Percentiles rank a stretch among this genome's conserved stretches.
These are phyloP conservation scores for Stereum hirsutum DNA, from an alignment of 1,284 basidiomycete genomes.

Conservation along the genomic window DNA sequence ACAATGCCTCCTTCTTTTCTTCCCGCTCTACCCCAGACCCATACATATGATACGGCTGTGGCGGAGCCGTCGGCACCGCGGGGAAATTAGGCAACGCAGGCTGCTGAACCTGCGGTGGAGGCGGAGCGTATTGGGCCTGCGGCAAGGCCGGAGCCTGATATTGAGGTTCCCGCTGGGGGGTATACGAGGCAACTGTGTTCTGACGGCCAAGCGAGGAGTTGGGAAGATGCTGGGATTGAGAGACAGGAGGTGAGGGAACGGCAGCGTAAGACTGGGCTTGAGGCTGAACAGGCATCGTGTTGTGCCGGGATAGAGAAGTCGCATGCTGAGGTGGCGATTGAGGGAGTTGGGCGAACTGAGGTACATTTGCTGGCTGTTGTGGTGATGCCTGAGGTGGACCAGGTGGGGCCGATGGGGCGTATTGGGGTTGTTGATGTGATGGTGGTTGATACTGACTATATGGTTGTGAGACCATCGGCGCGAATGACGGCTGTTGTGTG, in stretches of 20 bases:
- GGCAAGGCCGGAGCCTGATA: no score
- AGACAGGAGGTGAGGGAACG: no score
- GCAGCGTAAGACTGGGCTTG: conserved; percentile 10
- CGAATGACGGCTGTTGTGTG: not conserved
- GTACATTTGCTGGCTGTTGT: not conserved
- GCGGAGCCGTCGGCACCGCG: conserved; percentile 53
- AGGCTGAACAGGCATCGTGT: no score
- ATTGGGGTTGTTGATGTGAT: not conserved
- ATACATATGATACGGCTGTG: conserved; percentile 47
- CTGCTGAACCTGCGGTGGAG: conserved; percentile 8
- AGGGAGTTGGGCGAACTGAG: conserved; percentile 1
- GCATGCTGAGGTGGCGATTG: conserved; percentile 15
- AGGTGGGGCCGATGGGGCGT: not conserved
- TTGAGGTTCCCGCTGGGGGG: not conserved
- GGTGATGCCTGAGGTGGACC: not conserved
- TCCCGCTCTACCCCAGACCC: conserved; percentile 40
- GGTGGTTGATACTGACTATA: not conserved
- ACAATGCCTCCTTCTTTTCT: conserved; percentile 73
- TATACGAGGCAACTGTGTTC: conserved; percentile 21
- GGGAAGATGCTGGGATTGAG: conserved; percentile 7
- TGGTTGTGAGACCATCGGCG: no score
- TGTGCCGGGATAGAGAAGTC: conserved; percentile 10
- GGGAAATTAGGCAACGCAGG: conserved; percentile 55
- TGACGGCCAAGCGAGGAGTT: conserved; percentile 18
- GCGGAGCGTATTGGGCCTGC: no score